These are phyloP conservation scores for Eryngium alpinum DNA, from an alignment of 140 eudicot species.

Conservation along the genomic window DNA sequence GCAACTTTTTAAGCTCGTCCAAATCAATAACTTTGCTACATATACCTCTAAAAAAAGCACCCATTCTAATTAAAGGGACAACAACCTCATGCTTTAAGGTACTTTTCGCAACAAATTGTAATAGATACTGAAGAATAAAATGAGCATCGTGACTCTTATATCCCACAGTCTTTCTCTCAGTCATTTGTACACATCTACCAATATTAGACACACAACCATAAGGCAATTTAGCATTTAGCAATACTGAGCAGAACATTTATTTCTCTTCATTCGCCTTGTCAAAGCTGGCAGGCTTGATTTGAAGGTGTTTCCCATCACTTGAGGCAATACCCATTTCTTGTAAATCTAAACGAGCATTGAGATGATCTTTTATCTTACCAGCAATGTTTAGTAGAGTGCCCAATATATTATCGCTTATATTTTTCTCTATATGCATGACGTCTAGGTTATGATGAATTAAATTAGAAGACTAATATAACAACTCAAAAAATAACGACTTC, in stretches of 20 bases:
- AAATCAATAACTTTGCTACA: conserved; percentile 3
- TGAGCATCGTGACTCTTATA: no score
- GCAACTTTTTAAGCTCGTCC: conserved; percentile 10
- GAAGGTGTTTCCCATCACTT: not conserved
- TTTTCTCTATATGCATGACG: conserved; percentile 12
- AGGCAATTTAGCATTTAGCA: not conserved
- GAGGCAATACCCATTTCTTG: not conserved
- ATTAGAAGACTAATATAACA: not conserved
- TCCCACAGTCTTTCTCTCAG: no score
- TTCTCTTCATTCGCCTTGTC: not conserved
- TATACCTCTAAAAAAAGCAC: conserved; percentile 6
- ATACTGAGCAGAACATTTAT: not conserved
- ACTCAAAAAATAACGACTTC: not conserved
- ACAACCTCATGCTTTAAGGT: no score
- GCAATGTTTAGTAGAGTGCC: conserved; percentile 7
- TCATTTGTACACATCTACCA: no score
- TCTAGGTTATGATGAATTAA: conserved; percentile 2
- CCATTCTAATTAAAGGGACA: not conserved
- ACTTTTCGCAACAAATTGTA: no score
- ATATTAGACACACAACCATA: no score
- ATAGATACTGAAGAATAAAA: no score
- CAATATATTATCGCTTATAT: not conserved
- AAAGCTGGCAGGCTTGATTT: not conserved
- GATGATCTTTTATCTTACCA: conserved; percentile 1
- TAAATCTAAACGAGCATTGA: not conserved